Conservation (phyloP, 495 filamentous ascomycete species). For the Talaromyces trachyspermus region DNA sequence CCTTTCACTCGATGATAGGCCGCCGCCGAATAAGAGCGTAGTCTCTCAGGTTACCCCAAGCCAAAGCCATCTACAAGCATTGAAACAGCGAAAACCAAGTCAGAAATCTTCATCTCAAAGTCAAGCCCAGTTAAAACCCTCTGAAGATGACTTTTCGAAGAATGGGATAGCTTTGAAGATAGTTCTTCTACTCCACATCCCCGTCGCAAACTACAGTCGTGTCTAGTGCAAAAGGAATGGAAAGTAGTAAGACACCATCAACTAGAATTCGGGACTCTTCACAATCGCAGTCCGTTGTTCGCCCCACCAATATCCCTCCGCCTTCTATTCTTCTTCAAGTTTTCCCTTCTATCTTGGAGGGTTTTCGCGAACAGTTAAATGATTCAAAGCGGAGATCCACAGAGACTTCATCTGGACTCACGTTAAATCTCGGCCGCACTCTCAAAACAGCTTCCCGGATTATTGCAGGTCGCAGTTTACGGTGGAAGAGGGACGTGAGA, state of each 20-base stretch:
- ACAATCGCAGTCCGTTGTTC: slow-evolving; percentile 29
- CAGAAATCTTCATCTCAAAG: not conserved
- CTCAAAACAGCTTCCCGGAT: slow-evolving; percentile 67
- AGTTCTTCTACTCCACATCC: slow-evolving; percentile 13
- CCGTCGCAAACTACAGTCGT: not conserved
- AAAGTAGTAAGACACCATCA: not conserved
- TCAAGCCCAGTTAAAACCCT: not conserved
- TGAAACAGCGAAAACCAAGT: not conserved
- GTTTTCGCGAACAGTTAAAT: slow-evolving; percentile 17
- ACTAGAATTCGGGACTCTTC: not conserved
- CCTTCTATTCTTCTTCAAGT: slow-evolving; percentile 73
- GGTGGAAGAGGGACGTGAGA: slow-evolving; percentile 83
- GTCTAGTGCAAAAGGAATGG: not conserved
- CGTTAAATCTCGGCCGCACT: slow-evolving; percentile 32
- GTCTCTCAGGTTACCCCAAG: not conserved
- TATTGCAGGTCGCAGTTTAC: slow-evolving; percentile 74
- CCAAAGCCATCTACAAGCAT: not conserved
- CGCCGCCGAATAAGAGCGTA: not conserved
- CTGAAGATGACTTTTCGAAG: slow-evolving; percentile 21
- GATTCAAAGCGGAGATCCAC: not conserved
- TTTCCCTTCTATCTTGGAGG: slow-evolving; percentile 58
- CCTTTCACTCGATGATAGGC: slow-evolving; percentile 7
- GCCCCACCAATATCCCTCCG: slow-evolving; percentile 84
- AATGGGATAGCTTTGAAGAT: slow-evolving; percentile 38
- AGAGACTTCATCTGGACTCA: not conserved